These are phyloP conservation scores for Daldinia sp. DNA, from an alignment of 2,329 filamentous ascomycete genomes.

Conservation along the genomic window DNA sequence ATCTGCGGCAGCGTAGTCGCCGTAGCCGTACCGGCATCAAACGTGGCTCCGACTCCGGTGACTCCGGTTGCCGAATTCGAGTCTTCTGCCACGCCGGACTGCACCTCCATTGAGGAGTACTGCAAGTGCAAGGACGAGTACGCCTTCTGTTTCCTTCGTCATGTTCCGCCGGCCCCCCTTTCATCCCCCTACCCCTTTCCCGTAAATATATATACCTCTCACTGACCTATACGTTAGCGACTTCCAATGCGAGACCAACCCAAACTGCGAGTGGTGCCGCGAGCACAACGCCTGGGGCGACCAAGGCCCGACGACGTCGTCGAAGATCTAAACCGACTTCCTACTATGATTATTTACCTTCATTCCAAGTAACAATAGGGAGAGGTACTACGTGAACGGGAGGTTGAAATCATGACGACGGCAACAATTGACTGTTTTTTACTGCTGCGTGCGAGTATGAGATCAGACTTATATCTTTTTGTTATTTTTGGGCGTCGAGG, in stretches of 20 bases:
- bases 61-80: background rate
- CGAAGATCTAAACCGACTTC: background rate
- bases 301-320: background rate
- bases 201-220: no score
- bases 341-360: background rate
- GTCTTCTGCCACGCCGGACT: conserved; percentile 35
- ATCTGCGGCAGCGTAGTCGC: conserved; percentile 34
- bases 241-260: conserved; percentile 42
- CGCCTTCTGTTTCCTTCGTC: background rate
- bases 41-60: background rate
- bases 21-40: conserved; percentile 25
- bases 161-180: background rate
- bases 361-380: background rate
- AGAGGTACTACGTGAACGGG: background rate
- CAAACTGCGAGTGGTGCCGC: conserved; percentile 44
- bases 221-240: conserved; percentile 27
- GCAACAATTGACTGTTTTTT: background rate
- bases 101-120: conserved; percentile 34
- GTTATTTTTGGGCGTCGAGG: background rate
- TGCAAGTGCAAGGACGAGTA: conserved; percentile 40
- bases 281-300: conserved; percentile 29
- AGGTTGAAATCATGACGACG: background rate
- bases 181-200: background rate
- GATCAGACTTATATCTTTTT: background rate
- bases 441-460: background rate